Percentiles rank a stretch among this genome's conserved stretches.
Conservation (phyloP, 2,329 filamentous ascomycete genomes). For the Sclerotinia borealis region DNA sequence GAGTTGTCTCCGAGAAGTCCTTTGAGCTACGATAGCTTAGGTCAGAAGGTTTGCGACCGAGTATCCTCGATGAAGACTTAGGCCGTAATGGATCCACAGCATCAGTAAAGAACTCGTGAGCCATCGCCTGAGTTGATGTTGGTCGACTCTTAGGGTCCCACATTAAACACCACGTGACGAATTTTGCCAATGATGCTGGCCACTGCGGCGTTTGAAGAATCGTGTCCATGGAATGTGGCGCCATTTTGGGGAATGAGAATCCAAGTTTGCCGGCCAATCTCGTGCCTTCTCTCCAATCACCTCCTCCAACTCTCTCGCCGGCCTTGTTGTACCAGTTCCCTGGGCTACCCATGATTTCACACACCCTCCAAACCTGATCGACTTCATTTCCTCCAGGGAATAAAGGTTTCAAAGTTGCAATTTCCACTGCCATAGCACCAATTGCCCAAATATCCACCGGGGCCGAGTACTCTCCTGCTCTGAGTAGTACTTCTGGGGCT, state of each 20-base stretch:
- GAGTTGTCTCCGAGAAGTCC: conserved; percentile 50
- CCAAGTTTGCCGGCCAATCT: conserved; percentile 90
- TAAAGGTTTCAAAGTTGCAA: conserved; percentile 90
- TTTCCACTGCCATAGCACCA: conserved; percentile 96
- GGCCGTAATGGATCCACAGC: conserved; percentile 86
- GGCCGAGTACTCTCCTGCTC: conserved; percentile 93
- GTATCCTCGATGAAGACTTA: conserved; percentile 81
- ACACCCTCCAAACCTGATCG: conserved; percentile 97
- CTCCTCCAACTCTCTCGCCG: conserved; percentile 79
- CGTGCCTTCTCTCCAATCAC: conserved; percentile 95
- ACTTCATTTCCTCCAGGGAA: conserved; percentile 98
- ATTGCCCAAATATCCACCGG: conserved; percentile 98
- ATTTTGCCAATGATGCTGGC: conserved; percentile 80
- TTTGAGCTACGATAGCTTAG: conserved; percentile 61
- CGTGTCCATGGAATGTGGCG: conserved; percentile 91
- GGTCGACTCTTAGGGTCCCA: conserved; percentile 94
- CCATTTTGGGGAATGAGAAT: conserved; percentile 99
- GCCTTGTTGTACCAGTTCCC: conserved; percentile 97
- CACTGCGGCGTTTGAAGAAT: conserved; percentile 87
- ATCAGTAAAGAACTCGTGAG: conserved; percentile 90
- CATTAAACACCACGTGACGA: conserved; percentile 98
- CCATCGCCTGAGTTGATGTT: conserved; percentile 87
- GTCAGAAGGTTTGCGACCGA: conserved; percentile 87
- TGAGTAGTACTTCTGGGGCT: conserved; percentile 86
- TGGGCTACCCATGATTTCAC: conserved; percentile 98